Conservation (phyloP, 495 filamentous ascomycete genomes). For the Penicillium angulare region DNA sequence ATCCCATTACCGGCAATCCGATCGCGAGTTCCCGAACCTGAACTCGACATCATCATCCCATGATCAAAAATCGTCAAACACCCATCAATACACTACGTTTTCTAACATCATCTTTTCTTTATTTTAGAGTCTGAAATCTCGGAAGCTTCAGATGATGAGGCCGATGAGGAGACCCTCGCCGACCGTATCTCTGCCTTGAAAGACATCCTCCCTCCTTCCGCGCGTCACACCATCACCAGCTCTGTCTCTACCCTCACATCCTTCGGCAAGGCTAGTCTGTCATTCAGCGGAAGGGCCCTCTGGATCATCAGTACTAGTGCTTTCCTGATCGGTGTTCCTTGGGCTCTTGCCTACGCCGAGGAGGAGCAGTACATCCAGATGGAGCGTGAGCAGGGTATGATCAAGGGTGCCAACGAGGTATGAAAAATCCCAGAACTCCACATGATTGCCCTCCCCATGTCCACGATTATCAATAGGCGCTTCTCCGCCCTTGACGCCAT, state of each 20-base stretch:
- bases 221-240: conserved; percentile 65
- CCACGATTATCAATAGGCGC: too few species aligned
- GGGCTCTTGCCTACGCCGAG: conserved; percentile 86
- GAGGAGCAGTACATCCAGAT: conserved; percentile 94
- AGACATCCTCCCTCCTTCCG: conserved; percentile 86
- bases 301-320: conserved; percentile 87
- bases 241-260: conserved; percentile 55
- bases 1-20: neutral
- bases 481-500: too few species aligned
- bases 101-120: conserved; percentile 24
- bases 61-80: conserved; percentile 1
- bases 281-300: conserved; percentile 74
- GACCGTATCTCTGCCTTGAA: conserved; percentile 83
- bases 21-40: neutral
- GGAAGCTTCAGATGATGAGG: conserved; percentile 38
- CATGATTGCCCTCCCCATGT: too few species aligned
- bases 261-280: conserved; percentile 59
- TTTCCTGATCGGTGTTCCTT: conserved; percentile 87
- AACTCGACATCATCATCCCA: neutral
- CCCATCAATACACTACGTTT: conserved; percentile 11
- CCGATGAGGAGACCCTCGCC: conserved; percentile 60
- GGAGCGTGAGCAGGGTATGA: conserved; percentile 96
- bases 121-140: conserved; percentile 55
- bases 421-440: conserved; percentile 28
- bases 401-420: conserved; percentile 74